Percentiles rank a stretch among this genome's conserved stretches.
Conservation (phyloP, 371 early-diverging fungal genomes). For the Amoeboaphelidium occidentale region DNA sequence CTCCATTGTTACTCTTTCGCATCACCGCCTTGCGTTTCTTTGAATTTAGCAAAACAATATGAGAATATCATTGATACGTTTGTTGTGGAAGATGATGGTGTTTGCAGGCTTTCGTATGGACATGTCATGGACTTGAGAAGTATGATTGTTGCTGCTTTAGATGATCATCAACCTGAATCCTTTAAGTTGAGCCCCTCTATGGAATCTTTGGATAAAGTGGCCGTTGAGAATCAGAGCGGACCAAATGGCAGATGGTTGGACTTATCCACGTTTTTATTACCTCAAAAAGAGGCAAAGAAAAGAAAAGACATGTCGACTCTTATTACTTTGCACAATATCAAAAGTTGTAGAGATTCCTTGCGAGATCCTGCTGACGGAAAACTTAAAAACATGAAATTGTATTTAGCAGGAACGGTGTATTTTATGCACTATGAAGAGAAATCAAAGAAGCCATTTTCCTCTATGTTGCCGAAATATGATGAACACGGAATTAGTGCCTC, state of each 20-base stretch:
- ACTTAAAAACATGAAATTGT: neutral
- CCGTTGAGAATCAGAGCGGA: no score
- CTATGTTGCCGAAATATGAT: neutral
- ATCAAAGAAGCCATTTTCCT: neutral
- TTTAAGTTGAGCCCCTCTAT: no score
- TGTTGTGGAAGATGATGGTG: constrained; percentile 47
- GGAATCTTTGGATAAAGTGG: no score
- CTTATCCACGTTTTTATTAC: no score
- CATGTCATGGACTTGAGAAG: constrained; percentile 31
- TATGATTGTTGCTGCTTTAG: constrained; percentile 29
- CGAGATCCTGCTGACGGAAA: neutral
- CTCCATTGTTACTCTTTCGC: constrained; percentile 27
- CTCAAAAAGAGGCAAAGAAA: neutral
- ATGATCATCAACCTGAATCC: no score
- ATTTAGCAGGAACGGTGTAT: neutral
- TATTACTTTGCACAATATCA: no score
- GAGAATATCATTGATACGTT: constrained; percentile 37
- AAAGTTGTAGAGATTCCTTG: neutral
- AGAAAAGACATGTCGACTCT: neutral
- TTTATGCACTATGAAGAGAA: neutral
- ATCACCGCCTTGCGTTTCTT: constrained; percentile 36
- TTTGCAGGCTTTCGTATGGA: constrained; percentile 51
- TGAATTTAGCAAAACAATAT: constrained; percentile 34
- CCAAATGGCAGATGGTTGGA: no score
- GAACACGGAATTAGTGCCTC: neutral